Percentiles rank a stretch among this genome's conserved stretches.
phyloP scores from a whole-genome alignment of 2,329 filamentous ascomycete genomes.

The Pezicula rhizophila region DNA sequence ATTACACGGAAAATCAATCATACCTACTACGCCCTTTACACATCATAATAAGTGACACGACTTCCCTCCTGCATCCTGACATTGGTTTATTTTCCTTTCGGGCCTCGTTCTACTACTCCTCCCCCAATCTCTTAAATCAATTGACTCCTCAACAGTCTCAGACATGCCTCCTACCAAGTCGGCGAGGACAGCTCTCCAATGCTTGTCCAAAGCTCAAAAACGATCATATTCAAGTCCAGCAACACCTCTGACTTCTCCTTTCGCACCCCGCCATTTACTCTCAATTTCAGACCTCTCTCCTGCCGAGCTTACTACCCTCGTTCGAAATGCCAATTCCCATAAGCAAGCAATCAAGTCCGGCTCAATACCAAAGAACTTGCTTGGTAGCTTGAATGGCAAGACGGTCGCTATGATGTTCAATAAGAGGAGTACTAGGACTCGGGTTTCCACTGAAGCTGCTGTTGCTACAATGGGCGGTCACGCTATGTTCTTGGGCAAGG shows the following conservation, averaged over 20 bases:
- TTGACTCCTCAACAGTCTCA: slow-evolving; percentile 8
- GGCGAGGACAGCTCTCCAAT: slow-evolving; percentile 17
- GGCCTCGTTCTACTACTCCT: background rate
- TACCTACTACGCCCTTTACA: no score
- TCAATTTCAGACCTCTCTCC: slow-evolving; percentile 83
- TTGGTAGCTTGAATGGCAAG: slow-evolving; percentile 61
- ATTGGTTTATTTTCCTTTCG: background rate
- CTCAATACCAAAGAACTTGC: slow-evolving; percentile 51
- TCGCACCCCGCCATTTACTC: slow-evolving; percentile 77
- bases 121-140: slow-evolving; percentile 4
- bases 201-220: slow-evolving; percentile 14
- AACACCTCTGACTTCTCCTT: slow-evolving; percentile 33
- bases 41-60: no score
- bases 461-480: slow-evolving; percentile 84
- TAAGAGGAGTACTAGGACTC: slow-evolving; percentile 89
- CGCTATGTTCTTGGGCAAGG: slow-evolving; percentile 92
- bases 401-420: slow-evolving; percentile 95
- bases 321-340: slow-evolving; percentile 73
- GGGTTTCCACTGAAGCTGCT: slow-evolving; percentile 88
- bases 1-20: background rate
- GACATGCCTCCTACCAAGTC: slow-evolving; percentile 17
- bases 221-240: slow-evolving; percentile 18
- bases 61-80: no score
- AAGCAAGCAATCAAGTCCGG: slow-evolving; percentile 73
- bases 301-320: slow-evolving; percentile 71